These are phyloP conservation scores for Gentiana dahurica DNA, from an alignment of 257 asterid species.

Conservation along the genomic window DNA sequence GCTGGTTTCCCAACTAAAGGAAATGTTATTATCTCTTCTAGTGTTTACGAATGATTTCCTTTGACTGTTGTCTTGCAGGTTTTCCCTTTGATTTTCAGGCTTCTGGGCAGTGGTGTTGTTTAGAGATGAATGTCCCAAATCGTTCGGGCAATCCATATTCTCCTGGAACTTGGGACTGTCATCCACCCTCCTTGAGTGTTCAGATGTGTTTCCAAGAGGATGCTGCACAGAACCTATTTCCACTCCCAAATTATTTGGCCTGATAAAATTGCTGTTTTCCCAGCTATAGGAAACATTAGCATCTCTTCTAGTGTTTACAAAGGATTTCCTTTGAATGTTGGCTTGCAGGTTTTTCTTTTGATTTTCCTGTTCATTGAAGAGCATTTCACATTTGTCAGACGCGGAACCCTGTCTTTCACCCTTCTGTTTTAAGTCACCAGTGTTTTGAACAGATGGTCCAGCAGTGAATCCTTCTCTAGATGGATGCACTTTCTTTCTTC, in stretches of 20 bases:
- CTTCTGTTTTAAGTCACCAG: conserved; percentile 32
- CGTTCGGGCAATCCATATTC: conserved; percentile 19
- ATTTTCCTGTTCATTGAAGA: conserved; percentile 16
- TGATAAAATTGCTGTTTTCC: conserved; percentile 22
- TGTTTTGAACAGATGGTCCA: conserved; percentile 24
- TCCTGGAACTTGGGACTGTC: conserved; percentile 26
- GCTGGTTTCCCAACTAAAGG: conserved; percentile 19
- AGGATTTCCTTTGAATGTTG: conserved; percentile 23
- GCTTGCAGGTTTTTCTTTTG: conserved; percentile 27
- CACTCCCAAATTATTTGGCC: conserved; percentile 25
- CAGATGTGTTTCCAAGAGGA: conserved; percentile 22
- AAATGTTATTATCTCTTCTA: conserved; percentile 19
- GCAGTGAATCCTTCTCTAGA: conserved; percentile 31
- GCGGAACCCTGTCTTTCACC: conserved; percentile 24
- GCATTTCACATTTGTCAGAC: conserved; percentile 21
- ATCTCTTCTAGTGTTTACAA: conserved; percentile 20
- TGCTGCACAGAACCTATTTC: conserved; percentile 18
- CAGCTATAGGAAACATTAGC: conserved; percentile 19
- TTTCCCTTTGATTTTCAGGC: conserved; percentile 23
- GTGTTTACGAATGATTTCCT: conserved; percentile 23
- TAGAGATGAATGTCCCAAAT: conserved; percentile 22
- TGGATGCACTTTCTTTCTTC: conserved; percentile 21
- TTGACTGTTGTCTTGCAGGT: conserved; percentile 25
- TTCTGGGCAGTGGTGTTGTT: conserved; percentile 9
- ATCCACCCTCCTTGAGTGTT: conserved; percentile 23